Evolutionary conservation across 257 asterid genomes (phyloP).

Genomic region (Penstemon barbatus): DNA sequence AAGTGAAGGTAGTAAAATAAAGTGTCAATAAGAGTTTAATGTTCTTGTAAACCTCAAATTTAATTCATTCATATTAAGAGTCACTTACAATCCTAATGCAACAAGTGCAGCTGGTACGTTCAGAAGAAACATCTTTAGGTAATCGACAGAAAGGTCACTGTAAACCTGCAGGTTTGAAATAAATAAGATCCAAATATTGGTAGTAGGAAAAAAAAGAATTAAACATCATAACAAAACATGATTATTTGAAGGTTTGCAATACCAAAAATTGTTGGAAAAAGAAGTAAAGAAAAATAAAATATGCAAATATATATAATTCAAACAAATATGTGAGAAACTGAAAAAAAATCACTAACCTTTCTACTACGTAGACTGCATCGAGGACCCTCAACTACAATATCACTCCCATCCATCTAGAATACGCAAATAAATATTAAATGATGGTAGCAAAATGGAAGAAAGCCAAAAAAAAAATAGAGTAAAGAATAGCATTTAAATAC

Average conservation of each 20-base stretch:
- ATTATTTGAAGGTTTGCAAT: no score
- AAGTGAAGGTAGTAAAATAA: conserved; percentile 5
- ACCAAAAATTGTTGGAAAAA: no score
- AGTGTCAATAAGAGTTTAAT: not conserved
- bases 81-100: conserved; percentile 87
- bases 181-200: not conserved
- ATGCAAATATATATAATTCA: not conserved
- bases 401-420: conserved; percentile 83
- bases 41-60: not conserved
- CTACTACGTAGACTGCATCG: conserved; percentile 98
- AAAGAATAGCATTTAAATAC: not conserved
- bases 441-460: conserved; percentile 16
- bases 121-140: conserved; percentile 87
- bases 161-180: conserved; percentile 61
- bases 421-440: conserved; percentile 23
- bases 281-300: no score
- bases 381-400: conserved; percentile 94
- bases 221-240: no score
- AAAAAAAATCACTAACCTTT: conserved; percentile 55
- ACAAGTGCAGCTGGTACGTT: conserved; percentile 92
- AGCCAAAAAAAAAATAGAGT: conserved; percentile 9
- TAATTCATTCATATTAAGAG: conserved; percentile 2
- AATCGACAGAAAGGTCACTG: conserved; percentile 89
- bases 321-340: conserved; percentile 2
- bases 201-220: no score